Conservation (phyloP, 345 rosid species). For the Arabidopsis suecica region DNA sequence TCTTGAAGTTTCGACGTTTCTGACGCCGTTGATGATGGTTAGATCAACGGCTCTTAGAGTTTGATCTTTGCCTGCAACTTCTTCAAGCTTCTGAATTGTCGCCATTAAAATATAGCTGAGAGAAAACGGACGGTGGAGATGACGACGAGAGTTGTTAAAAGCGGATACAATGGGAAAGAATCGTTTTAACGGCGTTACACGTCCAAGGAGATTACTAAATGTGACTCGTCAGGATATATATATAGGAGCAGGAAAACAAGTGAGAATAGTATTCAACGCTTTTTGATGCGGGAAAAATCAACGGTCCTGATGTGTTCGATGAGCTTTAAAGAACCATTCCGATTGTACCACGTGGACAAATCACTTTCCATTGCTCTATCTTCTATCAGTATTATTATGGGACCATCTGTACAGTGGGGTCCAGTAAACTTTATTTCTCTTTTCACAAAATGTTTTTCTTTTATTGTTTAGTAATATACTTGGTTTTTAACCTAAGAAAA, state of each 20-base stretch:
- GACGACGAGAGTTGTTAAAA: conserved; percentile 13
- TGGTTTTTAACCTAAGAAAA: not conserved
- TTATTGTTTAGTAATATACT: not conserved
- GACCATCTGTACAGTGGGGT: conserved; percentile 37
- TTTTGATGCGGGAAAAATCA: conserved; percentile 30
- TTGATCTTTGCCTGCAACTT: conserved; percentile 40
- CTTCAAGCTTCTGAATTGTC: conserved; percentile 44
- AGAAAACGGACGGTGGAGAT: conserved; percentile 34
- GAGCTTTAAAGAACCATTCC: not conserved
- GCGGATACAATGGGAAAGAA: conserved; percentile 27
- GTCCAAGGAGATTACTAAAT: conserved; percentile 26
- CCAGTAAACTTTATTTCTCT: conserved; percentile 8
- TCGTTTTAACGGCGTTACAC: conserved; percentile 45
- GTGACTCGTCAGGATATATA: conserved; percentile 9
- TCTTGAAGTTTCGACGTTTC: conserved; percentile 15
- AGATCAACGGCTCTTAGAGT: conserved; percentile 44
- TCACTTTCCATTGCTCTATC: conserved; percentile 27
- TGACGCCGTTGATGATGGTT: conserved; percentile 46
- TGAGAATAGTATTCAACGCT: conserved; percentile 14
- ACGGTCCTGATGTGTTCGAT: conserved; percentile 28
- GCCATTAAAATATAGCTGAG: conserved; percentile 41
- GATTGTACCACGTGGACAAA: conserved; percentile 32
- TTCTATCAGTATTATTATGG: conserved; percentile 25
- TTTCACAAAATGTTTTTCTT: not conserved
- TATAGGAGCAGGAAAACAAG: conserved; percentile 6